phyloP scores from a whole-genome alignment of 257 asterid species.

The Solanum paucissectum region DNA sequence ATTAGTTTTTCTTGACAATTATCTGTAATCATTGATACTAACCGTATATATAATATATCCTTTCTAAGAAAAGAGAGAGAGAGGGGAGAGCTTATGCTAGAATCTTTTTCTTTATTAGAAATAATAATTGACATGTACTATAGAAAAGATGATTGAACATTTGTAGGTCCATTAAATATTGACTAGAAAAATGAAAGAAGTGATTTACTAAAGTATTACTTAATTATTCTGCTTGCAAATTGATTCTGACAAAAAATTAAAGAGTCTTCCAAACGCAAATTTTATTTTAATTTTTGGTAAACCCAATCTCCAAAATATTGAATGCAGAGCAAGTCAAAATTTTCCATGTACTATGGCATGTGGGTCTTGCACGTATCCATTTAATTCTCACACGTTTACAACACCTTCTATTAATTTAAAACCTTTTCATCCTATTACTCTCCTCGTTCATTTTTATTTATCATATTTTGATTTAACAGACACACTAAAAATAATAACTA shows the following conservation, averaged over 20 bases:
- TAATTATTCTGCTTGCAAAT: not conserved
- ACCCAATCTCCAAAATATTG: not conserved
- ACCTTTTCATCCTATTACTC: no score
- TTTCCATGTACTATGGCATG: not conserved
- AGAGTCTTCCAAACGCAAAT: not conserved
- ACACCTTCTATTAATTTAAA: no score
- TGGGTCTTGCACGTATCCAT: not conserved
- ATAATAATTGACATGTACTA: not conserved
- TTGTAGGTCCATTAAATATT: not conserved
- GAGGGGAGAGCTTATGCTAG: not conserved
- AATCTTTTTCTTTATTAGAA: not conserved
- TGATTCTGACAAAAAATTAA: not conserved
- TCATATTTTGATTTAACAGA: fast-evolving
- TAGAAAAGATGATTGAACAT: not conserved
- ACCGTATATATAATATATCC: no score
- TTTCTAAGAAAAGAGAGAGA: no score
- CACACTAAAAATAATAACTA: not conserved
- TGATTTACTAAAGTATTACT: not conserved
- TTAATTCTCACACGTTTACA: not conserved
- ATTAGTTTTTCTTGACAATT: no score
- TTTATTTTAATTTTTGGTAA: not conserved
- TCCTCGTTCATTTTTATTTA: no score
- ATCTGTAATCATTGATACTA: not conserved
- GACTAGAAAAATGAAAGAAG: not conserved
- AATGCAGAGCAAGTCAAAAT: not conserved